Evolutionary conservation across 805 yeast genomes (phyloP).

Genomic region (Kluyveromyces nonfermentans): DNA sequence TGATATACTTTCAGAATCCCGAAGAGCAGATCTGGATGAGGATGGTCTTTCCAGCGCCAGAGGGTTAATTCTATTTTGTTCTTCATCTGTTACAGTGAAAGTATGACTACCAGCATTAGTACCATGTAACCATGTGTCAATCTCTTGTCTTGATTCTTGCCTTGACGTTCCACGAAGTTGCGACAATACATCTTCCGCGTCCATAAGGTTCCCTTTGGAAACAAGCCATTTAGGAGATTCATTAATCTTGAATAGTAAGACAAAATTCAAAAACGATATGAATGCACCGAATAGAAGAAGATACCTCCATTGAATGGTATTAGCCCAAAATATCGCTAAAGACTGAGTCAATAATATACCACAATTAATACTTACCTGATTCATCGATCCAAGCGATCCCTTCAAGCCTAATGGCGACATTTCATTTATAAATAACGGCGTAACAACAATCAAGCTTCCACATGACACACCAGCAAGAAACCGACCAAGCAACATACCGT

Average conservation of each 20-base stretch:
- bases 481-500: slow-evolving; percentile 52
- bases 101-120: background rate
- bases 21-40: slow-evolving; percentile 2
- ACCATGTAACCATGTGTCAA: slow-evolving; percentile 16
- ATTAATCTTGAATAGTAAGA: slow-evolving; percentile 36
- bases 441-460: slow-evolving; percentile 77
- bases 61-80: background rate
- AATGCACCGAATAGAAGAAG: slow-evolving; percentile 54
- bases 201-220: slow-evolving; percentile 20
- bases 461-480: slow-evolving; percentile 77
- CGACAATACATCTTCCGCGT: slow-evolving; percentile 33
- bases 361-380: slow-evolving; percentile 74
- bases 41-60: background rate
- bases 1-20: slow-evolving; percentile 14
- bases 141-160: slow-evolving; percentile 21
- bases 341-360: slow-evolving; percentile 80
- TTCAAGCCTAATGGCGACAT: slow-evolving; percentile 58
- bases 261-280: slow-evolving; percentile 42
- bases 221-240: slow-evolving; percentile 85
- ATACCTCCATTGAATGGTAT: slow-evolving; percentile 59
- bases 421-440: slow-evolving; percentile 76
- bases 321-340: slow-evolving; percentile 61
- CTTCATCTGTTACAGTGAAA: background rate
- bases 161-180: slow-evolving; percentile 29
- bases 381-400: slow-evolving; percentile 82